Base-by-base conservation (phyloP, 2,329 filamentous ascomycete genomes). In the Pleomassaria siparia region DNA sequence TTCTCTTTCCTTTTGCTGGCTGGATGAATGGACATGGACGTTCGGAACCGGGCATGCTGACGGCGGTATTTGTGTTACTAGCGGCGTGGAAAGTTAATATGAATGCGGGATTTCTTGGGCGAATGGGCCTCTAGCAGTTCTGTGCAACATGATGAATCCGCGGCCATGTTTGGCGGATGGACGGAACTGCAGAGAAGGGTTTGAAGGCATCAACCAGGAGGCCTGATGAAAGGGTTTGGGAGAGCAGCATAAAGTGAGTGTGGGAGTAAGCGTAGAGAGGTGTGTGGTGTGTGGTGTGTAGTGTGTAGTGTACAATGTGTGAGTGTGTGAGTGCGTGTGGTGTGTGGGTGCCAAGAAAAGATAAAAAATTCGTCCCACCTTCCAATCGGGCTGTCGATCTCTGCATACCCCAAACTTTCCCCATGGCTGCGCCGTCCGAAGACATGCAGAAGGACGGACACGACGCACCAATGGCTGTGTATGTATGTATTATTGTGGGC, bases 91-190 rank as follows among this genome's bases (percentile, higher is more conserved):
- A 51, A 49, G 50, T 37, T 9, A 37, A 48, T 45, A 39, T 30
- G 32, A 12, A 29, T 44, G 54, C 52, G 54, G 49, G 35, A 53
- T 57, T 54, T 51, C 46, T 39, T 40, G 48, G 18, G 33, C 28
- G 18, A 43, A 16, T 33, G 49, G 37, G 47, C 35, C 45, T 44
- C 35, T 41, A 41, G 49, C 33, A 41, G 43, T 40, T 21, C 18
- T 16, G 24, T 10, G 15, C 21, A 16, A 13, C 15, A 25, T 46
- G 24, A 20, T 21, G 36, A 24, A n/a, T 35, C 32, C 8, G 20
- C n/a, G 22, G 32, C 28, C 26, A 15, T 21, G 36, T 18, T 26
- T 4, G 10, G 36, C 36, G 21, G 20, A 24, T 21, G 24, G 15
- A 16, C 25, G 36, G 40, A 29, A 47, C 41, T 15, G 22, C 12